Conservation (phyloP, 306 rosid genomes). For the Quercus berberidifolia region DNA sequence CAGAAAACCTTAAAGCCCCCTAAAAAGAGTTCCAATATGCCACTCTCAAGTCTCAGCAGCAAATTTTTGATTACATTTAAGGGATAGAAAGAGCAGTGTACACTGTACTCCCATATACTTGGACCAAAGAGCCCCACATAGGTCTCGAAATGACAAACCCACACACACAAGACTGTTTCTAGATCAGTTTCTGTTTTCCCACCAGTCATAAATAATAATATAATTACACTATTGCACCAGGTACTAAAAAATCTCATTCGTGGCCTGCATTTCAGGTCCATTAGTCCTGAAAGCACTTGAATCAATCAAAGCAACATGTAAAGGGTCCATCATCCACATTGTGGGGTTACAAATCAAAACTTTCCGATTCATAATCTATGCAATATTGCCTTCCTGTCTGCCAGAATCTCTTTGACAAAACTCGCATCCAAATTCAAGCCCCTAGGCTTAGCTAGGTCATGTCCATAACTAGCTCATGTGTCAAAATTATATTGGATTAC, state of each 20-base stretch:
- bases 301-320: background rate
- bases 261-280: background rate
- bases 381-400: background rate
- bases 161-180: background rate
- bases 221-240: background rate
- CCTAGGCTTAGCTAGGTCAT: background rate
- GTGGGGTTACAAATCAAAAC: slow-evolving; percentile 1
- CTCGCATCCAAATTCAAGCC: background rate
- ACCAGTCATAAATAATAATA: background rate
- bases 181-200: background rate
- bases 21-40: no score
- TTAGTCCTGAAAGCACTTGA: background rate
- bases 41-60: no score
- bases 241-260: background rate
- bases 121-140: background rate
- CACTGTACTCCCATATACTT: background rate
- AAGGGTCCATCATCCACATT: slow-evolving; percentile 7
- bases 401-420: background rate
- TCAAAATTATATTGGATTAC: background rate
- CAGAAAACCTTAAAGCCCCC: no score
- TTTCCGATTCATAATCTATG: background rate
- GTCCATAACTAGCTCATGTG: background rate
- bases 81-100: background rate
- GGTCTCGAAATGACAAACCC: background rate
- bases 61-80: background rate